Conservation (phyloP, 495 filamentous ascomycete species). For the Massariosphaeria phaeospora region DNA sequence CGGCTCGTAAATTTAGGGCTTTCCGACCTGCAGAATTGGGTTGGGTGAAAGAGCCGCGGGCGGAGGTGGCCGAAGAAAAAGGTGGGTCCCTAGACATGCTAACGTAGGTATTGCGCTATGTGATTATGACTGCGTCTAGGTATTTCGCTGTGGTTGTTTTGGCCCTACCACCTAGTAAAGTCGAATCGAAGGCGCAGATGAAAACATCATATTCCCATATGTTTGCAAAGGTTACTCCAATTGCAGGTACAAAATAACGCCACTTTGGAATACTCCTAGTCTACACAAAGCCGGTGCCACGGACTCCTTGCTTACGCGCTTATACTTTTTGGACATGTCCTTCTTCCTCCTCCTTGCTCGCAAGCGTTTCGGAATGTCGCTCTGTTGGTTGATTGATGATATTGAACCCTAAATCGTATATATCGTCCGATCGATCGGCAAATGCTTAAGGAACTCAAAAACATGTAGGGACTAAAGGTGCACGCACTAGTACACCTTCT, state of each 20-base stretch:
- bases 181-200: background rate
- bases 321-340: background rate
- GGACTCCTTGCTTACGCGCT: conserved; percentile 21
- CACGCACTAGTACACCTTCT: conserved; percentile 89
- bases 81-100: background rate
- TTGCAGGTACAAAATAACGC: conserved; percentile 23
- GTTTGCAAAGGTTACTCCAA: conserved; percentile 21
- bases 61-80: background rate
- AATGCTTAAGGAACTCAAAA: conserved; percentile 19
- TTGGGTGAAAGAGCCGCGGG: background rate
- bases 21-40: conserved; percentile 9
- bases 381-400: background rate
- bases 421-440: conserved; percentile 24
- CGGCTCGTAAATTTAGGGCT: no score
- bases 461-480: background rate
- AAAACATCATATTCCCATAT: conserved; percentile 3
- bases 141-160: no score
- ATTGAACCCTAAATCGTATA: conserved; percentile 18
- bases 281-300: conserved; percentile 16
- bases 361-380: no score
- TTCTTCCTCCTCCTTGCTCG: background rate
- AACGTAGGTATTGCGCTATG: no score
- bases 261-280: conserved; percentile 17
- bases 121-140: no score
- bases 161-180: no score